Percentiles rank a stretch among this genome's conserved stretches.
These are phyloP conservation scores for Saturnispora serradocipensis DNA, from an alignment of 805 yeast genomes.

Conservation along the genomic window DNA sequence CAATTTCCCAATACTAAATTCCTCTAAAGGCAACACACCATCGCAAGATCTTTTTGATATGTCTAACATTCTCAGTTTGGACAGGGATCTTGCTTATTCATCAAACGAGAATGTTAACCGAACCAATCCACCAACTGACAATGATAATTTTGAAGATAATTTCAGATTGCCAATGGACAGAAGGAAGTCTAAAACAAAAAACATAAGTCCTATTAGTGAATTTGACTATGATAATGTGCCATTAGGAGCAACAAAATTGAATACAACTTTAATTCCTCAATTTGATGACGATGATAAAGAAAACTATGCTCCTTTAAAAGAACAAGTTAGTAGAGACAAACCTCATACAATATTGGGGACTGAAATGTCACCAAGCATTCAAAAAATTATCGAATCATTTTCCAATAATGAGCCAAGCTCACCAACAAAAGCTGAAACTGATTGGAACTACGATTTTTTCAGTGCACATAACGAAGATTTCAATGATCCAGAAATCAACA, in stretches of 20 bases:
- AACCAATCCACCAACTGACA: neutral
- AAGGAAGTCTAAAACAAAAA: neutral
- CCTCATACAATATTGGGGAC: constrained; percentile 18
- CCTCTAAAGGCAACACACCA: neutral
- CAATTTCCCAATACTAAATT: constrained; percentile 6
- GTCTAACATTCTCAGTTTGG: constrained; percentile 5
- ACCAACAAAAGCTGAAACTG: constrained; percentile 20
- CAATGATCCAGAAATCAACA: constrained; percentile 19
- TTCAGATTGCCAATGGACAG: neutral
- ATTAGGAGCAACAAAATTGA: constrained; percentile 40
- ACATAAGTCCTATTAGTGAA: neutral
- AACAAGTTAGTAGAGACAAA: constrained; percentile 3
- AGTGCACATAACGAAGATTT: constrained; percentile 11
- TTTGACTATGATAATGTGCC: constrained; percentile 29
- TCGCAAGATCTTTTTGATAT: constrained; percentile 5
- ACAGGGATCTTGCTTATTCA: neutral
- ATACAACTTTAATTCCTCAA: constrained; percentile 41
- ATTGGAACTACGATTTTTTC: constrained; percentile 26
- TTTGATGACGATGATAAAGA: constrained; percentile 35
- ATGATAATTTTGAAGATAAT: neutral
- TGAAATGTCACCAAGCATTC: constrained; percentile 28
- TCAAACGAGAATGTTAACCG: neutral
- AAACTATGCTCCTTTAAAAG: constrained; percentile 13
- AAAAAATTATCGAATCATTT: constrained; percentile 27
- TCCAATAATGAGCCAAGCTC: constrained; percentile 21